phyloP scores from a whole-genome alignment of 495 filamentous ascomycete species.

The Diplogelasinospora grovesii region DNA sequence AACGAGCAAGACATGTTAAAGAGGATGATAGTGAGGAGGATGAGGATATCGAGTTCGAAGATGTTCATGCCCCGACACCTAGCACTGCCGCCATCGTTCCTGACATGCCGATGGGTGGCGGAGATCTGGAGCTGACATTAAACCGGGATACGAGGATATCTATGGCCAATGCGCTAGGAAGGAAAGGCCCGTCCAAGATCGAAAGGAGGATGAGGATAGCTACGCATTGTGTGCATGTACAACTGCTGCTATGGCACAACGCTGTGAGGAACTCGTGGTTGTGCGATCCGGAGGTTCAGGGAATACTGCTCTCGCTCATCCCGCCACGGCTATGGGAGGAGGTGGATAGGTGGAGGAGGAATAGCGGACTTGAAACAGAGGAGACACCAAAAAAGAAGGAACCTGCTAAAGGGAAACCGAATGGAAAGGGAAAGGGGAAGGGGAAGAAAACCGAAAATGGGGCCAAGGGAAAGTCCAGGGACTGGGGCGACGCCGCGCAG shows the following conservation, averaged over 20 bases:
- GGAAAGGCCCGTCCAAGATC: slow-evolving; percentile 79
- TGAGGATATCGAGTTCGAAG: slow-evolving; percentile 80
- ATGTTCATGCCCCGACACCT: slow-evolving; percentile 53
- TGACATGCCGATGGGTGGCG: slow-evolving; percentile 19
- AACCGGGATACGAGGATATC: slow-evolving; percentile 50
- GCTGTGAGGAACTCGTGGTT: slow-evolving; percentile 79
- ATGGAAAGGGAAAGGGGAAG: slow-evolving; percentile 29
- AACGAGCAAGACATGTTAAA: slow-evolving; percentile 15
- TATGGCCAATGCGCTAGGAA: slow-evolving; percentile 55
- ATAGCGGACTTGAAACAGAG: slow-evolving; percentile 53
- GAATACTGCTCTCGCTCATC: slow-evolving; percentile 65
- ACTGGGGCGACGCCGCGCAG: slow-evolving; percentile 68
- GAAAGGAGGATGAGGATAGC: slow-evolving; percentile 68
- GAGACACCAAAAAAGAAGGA: background rate
- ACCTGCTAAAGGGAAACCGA: slow-evolving; percentile 8
- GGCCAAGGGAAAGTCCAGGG: slow-evolving; percentile 40
- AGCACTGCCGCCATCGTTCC: slow-evolving; percentile 14
- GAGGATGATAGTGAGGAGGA: slow-evolving; percentile 46
- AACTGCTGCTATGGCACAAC: slow-evolving; percentile 83
- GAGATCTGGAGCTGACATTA: slow-evolving; percentile 73
- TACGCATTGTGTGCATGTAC: slow-evolving; percentile 86
- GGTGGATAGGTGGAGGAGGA: slow-evolving; percentile 65
- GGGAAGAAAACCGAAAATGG: slow-evolving; percentile 2
- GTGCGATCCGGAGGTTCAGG: slow-evolving; percentile 72
- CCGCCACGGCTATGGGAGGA: slow-evolving; percentile 59